Evolutionary conservation across 805 yeast genomes (phyloP).

Genomic region (Wickerhamiella sorbophila): DNA sequence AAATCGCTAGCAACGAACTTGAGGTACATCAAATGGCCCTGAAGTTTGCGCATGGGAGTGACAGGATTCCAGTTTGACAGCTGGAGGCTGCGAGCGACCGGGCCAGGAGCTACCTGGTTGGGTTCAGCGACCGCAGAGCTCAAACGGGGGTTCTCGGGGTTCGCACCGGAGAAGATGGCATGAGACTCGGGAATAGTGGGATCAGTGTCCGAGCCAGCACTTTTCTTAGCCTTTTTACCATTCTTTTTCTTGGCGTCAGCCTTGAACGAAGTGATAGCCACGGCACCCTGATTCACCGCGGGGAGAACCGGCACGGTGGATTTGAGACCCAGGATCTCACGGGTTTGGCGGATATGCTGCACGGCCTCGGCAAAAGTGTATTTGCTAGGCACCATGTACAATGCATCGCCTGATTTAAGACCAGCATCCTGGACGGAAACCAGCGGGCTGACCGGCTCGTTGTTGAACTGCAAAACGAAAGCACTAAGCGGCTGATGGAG

Average conservation of each 20-base stretch:
- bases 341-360: constrained; percentile 46
- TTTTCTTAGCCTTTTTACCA: constrained; percentile 5
- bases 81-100: constrained; percentile 43
- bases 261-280: constrained; percentile 19
- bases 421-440: constrained; percentile 21
- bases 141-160: background rate
- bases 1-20: constrained; percentile 66
- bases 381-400: constrained; percentile 38
- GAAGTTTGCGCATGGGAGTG: constrained; percentile 41
- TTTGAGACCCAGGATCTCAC: constrained; percentile 43
- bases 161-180: background rate
- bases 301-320: constrained; percentile 25
- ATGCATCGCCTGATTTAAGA: constrained; percentile 25
- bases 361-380: constrained; percentile 49
- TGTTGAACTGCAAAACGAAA: constrained; percentile 34
- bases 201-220: constrained; percentile 9
- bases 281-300: constrained; percentile 11
- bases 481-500: constrained; percentile 46
- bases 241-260: constrained; percentile 12
- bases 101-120: constrained; percentile 15
- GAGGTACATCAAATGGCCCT: constrained; percentile 73
- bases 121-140: constrained; percentile 9
- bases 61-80: constrained; percentile 83
- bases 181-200: constrained; percentile 10
- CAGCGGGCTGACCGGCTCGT: constrained; percentile 26